Base-by-base conservation (phyloP, 2,329 filamentous ascomycete genomes). In the Ophiostoma ulmi region DNA sequence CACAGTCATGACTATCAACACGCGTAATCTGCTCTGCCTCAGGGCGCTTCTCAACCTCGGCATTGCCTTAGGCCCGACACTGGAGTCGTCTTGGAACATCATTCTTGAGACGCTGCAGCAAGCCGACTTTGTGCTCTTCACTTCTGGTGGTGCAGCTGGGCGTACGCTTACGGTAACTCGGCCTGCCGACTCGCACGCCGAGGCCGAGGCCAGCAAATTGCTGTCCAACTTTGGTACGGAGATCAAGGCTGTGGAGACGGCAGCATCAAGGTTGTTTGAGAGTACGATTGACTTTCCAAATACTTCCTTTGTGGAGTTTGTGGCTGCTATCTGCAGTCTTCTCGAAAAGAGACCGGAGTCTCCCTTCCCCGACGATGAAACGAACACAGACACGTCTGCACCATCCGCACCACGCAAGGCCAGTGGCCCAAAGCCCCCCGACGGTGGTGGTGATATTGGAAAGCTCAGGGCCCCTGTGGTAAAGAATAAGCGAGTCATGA, bases 41-140 rank as follows among this genome's bases (percentile, higher is more conserved):
- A 85, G 96, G 76, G 95, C 95, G 39, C 83, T 99, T 20, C 82
- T 99, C n/a, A 99, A 99, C 75, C 81, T 99, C 3, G 95, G 95
- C 1, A 99, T 98, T 76, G 95, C 95, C 2, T 81, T 99, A 0
- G 95, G 95, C 0, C 93, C 95, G 3, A 97, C 93, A 0, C 83
- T 99, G 0, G 89, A 91, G 48, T 84, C 86, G 17, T 91, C 94
- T 0, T 99, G 96, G 92, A 89, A 89, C 1, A 98, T 99, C 71
- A 84, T 99, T 20, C 85, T 99, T 1, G 94, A 97, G 76, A 97
- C 94, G 0, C 81, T 99, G 8, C 93, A 97, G 76, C 92, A 97
- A 78, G 94, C 94, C 2, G 95, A 98, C 75, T 88, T 97, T 73
- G 89, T 98, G 4, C 85, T 97, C 36, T 91, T 90, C 70, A 85